Conservation (phyloP, 169 alveolate species). For the Eimeria zaria region DNA sequence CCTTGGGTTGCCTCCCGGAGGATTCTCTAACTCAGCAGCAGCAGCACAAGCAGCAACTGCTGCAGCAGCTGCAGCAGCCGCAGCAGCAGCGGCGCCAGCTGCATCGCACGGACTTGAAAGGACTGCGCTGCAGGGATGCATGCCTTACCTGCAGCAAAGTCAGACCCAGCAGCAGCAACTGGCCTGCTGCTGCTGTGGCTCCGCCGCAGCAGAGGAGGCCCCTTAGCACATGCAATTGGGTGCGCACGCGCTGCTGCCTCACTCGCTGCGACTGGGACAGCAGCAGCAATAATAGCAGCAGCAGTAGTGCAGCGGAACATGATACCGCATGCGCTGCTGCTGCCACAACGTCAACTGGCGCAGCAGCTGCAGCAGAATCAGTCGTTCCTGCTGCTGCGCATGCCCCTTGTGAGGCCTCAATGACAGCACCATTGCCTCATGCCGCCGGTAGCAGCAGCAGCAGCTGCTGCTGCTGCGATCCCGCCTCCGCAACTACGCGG, state of each 20-base stretch:
- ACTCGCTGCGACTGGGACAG: slow-evolving; percentile 24
- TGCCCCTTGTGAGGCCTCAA: background rate
- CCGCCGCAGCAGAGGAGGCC: slow-evolving; percentile 26
- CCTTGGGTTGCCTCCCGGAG: background rate
- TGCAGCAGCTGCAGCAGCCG: slow-evolving; percentile 46
- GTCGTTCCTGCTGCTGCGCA: slow-evolving; percentile 18
- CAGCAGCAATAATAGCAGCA: slow-evolving; percentile 25
- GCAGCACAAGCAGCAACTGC: background rate
- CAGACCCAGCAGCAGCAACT: slow-evolving; percentile 17
- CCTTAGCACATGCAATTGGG: background rate
- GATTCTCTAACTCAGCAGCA: background rate
- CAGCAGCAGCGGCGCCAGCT: slow-evolving; percentile 22
- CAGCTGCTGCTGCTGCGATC: slow-evolving; percentile 28
- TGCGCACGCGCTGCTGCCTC: slow-evolving; percentile 12
- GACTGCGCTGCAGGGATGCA: background rate
- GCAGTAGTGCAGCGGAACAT: background rate
- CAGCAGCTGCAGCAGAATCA: background rate
- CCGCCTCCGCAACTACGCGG: background rate
- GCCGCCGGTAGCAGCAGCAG: slow-evolving; percentile 25
- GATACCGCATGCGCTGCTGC: background rate
- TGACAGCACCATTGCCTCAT: background rate
- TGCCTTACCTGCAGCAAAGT: slow-evolving; percentile 22
- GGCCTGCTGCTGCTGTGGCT: slow-evolving; percentile 45
- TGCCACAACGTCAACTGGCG: background rate
- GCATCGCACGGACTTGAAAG: slow-evolving; percentile 1